Conservation (phyloP, 331 rosid species). For the Spiraea crenata region DNA sequence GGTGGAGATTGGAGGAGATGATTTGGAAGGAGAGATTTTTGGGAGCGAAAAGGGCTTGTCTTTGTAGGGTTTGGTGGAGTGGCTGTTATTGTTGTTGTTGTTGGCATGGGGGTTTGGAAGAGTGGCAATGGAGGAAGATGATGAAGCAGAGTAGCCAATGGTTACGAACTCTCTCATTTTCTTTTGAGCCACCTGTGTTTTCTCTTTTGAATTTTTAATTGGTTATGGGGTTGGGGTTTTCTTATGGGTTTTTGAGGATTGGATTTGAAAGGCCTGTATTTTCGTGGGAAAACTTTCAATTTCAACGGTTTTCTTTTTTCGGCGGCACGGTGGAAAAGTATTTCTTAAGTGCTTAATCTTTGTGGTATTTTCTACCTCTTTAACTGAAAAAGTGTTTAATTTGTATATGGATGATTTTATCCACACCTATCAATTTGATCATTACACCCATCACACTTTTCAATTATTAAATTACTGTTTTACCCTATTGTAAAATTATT, state of each 20-base stretch:
- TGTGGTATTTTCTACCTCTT: too few species aligned
- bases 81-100: neutral
- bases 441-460: too few species aligned
- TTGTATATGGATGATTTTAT: too few species aligned
- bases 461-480: too few species aligned
- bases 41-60: conserved; percentile 32
- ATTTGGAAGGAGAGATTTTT: conserved; percentile 35
- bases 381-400: too few species aligned
- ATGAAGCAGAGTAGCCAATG: conserved; percentile 47
- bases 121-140: conserved; percentile 44
- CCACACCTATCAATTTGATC: too few species aligned
- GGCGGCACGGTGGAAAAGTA: too few species aligned
- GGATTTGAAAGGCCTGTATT: conserved; percentile 36
- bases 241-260: conserved; percentile 36
- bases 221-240: neutral
- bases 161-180: conserved; percentile 59
- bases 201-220: neutral
- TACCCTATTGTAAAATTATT: too few species aligned
- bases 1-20: conserved; percentile 36
- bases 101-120: conserved; percentile 37
- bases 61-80: conserved; percentile 10
- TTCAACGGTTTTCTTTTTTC: too few species aligned
- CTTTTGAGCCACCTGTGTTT: conserved; percentile 40
- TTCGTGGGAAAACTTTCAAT: neutral
- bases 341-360: too few species aligned